Conservation (phyloP, 2,329 filamentous ascomycete genomes). For the Aureobasidium sp. region DNA sequence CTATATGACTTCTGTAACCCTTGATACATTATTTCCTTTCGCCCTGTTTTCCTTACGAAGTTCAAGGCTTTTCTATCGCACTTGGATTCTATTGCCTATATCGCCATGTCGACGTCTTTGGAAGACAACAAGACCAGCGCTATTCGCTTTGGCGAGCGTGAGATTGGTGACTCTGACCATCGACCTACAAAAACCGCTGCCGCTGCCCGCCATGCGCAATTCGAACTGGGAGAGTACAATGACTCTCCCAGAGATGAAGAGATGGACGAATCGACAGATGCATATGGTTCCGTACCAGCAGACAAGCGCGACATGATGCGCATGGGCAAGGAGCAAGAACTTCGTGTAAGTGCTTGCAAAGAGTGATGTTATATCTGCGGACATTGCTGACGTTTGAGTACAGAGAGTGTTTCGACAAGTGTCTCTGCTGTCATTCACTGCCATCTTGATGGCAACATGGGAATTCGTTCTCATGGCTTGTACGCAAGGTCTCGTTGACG, state of each 20-base stretch:
- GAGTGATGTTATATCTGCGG: no score
- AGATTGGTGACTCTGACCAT: background rate
- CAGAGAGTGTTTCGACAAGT: slow-evolving; percentile 40
- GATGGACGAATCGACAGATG: slow-evolving; percentile 4
- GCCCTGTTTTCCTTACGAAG: background rate
- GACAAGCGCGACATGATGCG: slow-evolving; percentile 37
- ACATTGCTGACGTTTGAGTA: background rate
- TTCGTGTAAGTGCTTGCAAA: slow-evolving; percentile 24
- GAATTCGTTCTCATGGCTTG: slow-evolving; percentile 36
- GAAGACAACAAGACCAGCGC: slow-evolving; percentile 1
- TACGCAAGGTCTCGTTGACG: slow-evolving; percentile 18
- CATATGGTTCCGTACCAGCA: slow-evolving; percentile 6
- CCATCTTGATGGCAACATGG: slow-evolving; percentile 44
- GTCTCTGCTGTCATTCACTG: slow-evolving; percentile 42
- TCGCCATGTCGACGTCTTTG: background rate
- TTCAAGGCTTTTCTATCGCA: background rate
- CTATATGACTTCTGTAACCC: background rate
- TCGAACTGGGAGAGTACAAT: slow-evolving; percentile 5
- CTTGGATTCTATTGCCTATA: background rate
- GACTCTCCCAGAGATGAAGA: background rate
- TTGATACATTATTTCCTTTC: background rate
- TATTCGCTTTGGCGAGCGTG: slow-evolving; percentile 4
- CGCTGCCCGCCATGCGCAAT: background rate
- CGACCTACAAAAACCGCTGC: slow-evolving; percentile 9
- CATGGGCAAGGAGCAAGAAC: slow-evolving; percentile 41